Evolutionary conservation across 2,329 filamentous ascomycete species (phyloP).

Genomic region (Whalleya microplaca): DNA sequence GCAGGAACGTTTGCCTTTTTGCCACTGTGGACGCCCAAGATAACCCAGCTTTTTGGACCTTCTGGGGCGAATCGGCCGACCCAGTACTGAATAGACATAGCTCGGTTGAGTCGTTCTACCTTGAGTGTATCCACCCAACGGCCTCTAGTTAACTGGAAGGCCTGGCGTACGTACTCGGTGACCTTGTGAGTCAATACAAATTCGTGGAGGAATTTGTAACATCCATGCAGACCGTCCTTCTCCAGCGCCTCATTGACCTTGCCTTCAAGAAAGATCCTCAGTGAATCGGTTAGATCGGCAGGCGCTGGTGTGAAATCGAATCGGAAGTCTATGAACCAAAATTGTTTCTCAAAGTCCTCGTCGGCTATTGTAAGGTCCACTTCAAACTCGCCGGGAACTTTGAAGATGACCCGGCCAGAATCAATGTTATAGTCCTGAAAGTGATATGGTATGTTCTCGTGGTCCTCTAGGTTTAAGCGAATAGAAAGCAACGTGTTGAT

Average conservation of each 20-base stretch:
- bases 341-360: conserved; percentile 80
- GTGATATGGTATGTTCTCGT: conserved; percentile 72
- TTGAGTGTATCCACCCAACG: conserved; percentile 80
- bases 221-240: conserved; percentile 73
- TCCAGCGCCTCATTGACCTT: conserved; percentile 73
- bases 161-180: conserved; percentile 78
- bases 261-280: conserved; percentile 69
- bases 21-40: conserved; percentile 79
- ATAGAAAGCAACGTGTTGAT: conserved; percentile 84
- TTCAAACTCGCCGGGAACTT: conserved; percentile 83
- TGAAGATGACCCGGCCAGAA: conserved; percentile 89
- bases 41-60: conserved; percentile 84
- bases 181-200: conserved; percentile 91
- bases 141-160: conserved; percentile 66
- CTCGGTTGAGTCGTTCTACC: conserved; percentile 79
- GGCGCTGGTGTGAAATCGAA: conserved; percentile 78
- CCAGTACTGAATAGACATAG: conserved; percentile 92
- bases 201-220: conserved; percentile 86
- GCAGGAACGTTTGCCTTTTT: conserved; percentile 46
- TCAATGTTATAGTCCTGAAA: conserved; percentile 78
- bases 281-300: conserved; percentile 59
- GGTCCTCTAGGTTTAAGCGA: conserved; percentile 82
- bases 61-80: conserved; percentile 58
- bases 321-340: conserved; percentile 92
- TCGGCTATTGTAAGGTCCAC: conserved; percentile 89